Evolutionary conservation across 305 asterid genomes (phyloP).

Genomic region (Fraxinus dipetala): DNA sequence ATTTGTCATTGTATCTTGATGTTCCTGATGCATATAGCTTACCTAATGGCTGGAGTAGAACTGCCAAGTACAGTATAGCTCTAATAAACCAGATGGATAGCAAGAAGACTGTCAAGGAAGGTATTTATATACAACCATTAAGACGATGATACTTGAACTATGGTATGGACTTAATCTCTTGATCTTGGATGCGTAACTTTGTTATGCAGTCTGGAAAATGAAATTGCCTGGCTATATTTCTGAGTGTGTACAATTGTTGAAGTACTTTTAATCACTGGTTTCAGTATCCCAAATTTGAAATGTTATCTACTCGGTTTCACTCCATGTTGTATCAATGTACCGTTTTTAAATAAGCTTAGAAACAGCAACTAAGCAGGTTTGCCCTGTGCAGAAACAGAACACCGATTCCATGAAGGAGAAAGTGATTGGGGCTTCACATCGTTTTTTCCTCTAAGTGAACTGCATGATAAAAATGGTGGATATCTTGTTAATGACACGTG

Average conservation of each 20-base stretch:
- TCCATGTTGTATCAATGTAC: too few species aligned
- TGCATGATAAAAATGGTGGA: conserved; percentile 19
- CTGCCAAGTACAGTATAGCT: conserved; percentile 20
- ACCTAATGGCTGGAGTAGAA: conserved; percentile 28
- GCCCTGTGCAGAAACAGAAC: conserved; percentile 18
- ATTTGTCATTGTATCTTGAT: conserved; percentile 25
- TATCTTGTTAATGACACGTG: conserved; percentile 22
- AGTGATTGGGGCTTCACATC: conserved; percentile 31
- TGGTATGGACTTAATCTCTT: neutral
- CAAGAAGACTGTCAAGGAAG: conserved; percentile 24
- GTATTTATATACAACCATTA: neutral
- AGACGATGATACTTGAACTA: neutral
- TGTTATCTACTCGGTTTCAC: neutral
- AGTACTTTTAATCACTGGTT: neutral
- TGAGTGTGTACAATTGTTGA: neutral
- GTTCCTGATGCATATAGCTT: conserved; percentile 21
- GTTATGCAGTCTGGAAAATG: neutral
- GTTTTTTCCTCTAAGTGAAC: conserved; percentile 26
- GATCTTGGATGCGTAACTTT: neutral
- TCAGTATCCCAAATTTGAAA: neutral
- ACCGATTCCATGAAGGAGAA: neutral
- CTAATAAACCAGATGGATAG: conserved; percentile 13
- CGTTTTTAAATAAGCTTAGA: too few species aligned
- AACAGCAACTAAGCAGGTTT: neutral
- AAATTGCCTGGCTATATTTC: neutral